Base-by-base conservation (phyloP, 495 filamentous ascomycete species). In the Neurospora discreta region DNA sequence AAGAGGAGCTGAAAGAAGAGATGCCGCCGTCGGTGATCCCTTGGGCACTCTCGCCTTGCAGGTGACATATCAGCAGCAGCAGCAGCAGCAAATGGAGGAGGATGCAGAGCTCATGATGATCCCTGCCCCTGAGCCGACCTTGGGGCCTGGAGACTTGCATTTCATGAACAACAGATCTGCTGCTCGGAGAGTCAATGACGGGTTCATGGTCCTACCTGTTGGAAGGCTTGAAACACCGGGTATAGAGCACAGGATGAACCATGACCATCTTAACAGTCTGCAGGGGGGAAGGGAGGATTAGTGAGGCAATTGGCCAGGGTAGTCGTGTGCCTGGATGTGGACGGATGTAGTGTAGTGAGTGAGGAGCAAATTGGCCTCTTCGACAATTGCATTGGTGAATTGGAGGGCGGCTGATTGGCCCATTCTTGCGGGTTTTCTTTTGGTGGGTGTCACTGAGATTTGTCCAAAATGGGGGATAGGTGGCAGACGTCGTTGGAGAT, bases 141-240 rank as follows among this genome's bases (percentile, higher is more conserved):
- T 80, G 68, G 77, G 77, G 3, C 76, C 83, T 10, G 82, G 82
- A 0, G 81, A 85, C 16, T 77, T 85, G 11, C 84, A 87, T 69
- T 79, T 85, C 11, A 15, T 15, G 15, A 33, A 65, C 26, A 84
- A 85, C 60, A 80, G 76, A 23, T 68, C 74, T 8, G 73, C 86
- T 8, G 73, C 86, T 2, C 82, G 89, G 18, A 86, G 84, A 72
- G 85, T 90, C 18, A 90, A 90, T 72, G 83, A 84, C 11, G 88
- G 89, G 6, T 90, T 90, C 72, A 85, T 89, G 75, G 81, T 91
- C 44, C 77, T 90, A 1, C 83, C 83, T 38, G 87, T 87, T 18
- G 89, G 89, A 20, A 89, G 86, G 3, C 82, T 84, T 72, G 75
- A 77, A 9, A 71, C 71, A 16, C 67, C 74, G 52, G 52, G 52